phyloP scores from a whole-genome alignment of 768 basidiomycete genomes.

The Tylopilus balloui region DNA sequence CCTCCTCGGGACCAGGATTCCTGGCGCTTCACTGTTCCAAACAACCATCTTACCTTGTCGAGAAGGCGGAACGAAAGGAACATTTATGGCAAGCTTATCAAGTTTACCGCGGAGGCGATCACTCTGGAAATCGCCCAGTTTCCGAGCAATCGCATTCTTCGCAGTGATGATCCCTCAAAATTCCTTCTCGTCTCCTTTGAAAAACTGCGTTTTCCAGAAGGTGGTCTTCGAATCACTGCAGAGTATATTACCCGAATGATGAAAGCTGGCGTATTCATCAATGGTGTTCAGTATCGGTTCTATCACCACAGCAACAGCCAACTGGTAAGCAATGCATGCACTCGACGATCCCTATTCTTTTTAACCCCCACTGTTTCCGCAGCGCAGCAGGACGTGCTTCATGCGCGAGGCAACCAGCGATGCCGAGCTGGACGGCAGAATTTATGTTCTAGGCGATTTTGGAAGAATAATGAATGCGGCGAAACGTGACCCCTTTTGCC shows the following conservation, averaged over 20 bases:
- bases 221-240: constrained; percentile 41
- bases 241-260: constrained; percentile 58
- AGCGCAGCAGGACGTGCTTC: constrained; percentile 64
- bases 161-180: constrained; percentile 51
- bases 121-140: constrained; percentile 46
- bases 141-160: constrained; percentile 56
- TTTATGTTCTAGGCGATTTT: constrained; percentile 58
- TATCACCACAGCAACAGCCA: constrained; percentile 73
- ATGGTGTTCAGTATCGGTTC: constrained; percentile 59
- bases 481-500: constrained; percentile 41
- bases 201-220: constrained; percentile 51
- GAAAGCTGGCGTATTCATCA: constrained; percentile 52
- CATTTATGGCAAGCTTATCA: constrained; percentile 46
- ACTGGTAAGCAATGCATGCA: constrained; percentile 38
- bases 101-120: constrained; percentile 47
- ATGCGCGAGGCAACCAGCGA: constrained; percentile 52
- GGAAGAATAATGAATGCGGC: constrained; percentile 57
- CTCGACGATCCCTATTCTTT: not conserved
- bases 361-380: not conserved
- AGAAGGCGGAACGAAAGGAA: constrained; percentile 24
- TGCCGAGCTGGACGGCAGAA: constrained; percentile 51
- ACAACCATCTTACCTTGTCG: constrained; percentile 25
- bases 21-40: constrained; percentile 47
- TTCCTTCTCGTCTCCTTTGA: constrained; percentile 55
- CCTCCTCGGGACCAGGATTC: constrained; percentile 45